These are phyloP conservation scores for Exophiala alcalophila DNA, from an alignment of 2,329 filamentous ascomycete genomes.

Conservation along the genomic window DNA sequence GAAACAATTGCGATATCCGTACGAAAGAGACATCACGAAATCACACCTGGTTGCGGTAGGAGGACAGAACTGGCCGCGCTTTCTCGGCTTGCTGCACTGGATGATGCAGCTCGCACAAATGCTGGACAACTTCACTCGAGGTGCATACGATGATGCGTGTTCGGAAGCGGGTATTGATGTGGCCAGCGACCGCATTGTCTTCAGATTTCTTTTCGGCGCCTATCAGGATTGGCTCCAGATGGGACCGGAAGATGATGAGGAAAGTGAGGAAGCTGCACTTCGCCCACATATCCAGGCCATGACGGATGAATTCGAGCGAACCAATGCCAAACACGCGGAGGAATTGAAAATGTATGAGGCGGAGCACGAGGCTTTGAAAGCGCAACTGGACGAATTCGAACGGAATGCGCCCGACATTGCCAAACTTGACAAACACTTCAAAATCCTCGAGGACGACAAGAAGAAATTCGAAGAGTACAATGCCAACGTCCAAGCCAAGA, in stretches of 20 bases:
- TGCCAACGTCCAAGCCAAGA: conserved; percentile 73
- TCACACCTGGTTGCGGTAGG: conserved; percentile 93
- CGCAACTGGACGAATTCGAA: conserved; percentile 86
- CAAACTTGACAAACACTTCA: conserved; percentile 82
- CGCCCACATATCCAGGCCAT: conserved; percentile 82
- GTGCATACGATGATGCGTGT: conserved; percentile 86
- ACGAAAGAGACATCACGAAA: conserved; percentile 92
- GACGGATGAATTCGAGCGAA: conserved; percentile 79
- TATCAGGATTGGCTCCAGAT: conserved; percentile 94
- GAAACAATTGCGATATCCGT: conserved; percentile 92
- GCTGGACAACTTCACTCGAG: conserved; percentile 75
- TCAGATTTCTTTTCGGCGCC: conserved; percentile 82
- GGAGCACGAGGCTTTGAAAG: conserved; percentile 74
- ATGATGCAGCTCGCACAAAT: conserved; percentile 98
- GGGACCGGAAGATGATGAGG: conserved; percentile 81
- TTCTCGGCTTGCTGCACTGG: conserved; percentile 92
- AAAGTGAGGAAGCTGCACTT: conserved; percentile 75
- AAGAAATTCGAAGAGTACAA: conserved; percentile 97
- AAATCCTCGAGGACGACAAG: conserved; percentile 90
- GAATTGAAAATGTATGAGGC: conserved; percentile 83
- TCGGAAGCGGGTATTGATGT: conserved; percentile 85
- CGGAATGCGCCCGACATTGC: conserved; percentile 80
- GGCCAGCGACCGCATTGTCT: conserved; percentile 86
- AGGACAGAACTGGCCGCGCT: conserved; percentile 94
- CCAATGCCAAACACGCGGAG: conserved; percentile 79